Percentiles rank a stretch among this genome's conserved stretches.
phyloP scores from a whole-genome alignment of 2,329 filamentous ascomycete genomes.

The Stemphylium lycopersici region DNA sequence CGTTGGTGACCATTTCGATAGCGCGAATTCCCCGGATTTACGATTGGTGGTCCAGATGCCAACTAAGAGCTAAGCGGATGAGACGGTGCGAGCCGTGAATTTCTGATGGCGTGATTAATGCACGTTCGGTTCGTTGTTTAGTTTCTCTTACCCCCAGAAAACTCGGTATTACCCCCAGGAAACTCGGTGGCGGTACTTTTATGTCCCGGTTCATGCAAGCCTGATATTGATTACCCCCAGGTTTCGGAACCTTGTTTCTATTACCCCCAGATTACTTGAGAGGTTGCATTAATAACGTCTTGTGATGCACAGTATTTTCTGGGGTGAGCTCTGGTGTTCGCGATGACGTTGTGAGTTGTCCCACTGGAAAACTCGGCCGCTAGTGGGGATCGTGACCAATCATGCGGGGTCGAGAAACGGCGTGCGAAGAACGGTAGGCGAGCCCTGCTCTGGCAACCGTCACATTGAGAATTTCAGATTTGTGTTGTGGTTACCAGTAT shows the following conservation, averaged over 20 bases:
- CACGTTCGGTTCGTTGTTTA: constrained; percentile 16
- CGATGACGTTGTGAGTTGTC: constrained; percentile 25
- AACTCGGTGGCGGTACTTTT: constrained; percentile 24
- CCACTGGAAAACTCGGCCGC: constrained; percentile 23
- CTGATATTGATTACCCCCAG: constrained; percentile 22
- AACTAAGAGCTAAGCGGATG: constrained; percentile 18
- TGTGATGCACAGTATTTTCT: constrained; percentile 30
- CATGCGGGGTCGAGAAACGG: constrained; percentile 1
- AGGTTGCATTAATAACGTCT: constrained; percentile 16
- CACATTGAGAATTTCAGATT: no score
- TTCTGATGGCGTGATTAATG: constrained; percentile 29
- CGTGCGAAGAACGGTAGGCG: neutral
- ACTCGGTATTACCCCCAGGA: constrained; percentile 30
- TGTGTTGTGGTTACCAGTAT: no score
- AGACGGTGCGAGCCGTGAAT: constrained; percentile 25
- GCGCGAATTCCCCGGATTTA: constrained; percentile 22
- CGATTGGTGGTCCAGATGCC: constrained; percentile 17
- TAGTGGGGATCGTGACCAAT: constrained; percentile 22
- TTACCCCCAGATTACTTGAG: constrained; percentile 43
- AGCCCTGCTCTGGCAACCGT: neutral
- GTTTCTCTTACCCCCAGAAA: constrained; percentile 31
- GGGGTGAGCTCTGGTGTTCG: constrained; percentile 14
- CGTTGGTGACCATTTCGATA: constrained; percentile 17
- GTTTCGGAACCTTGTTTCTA: constrained; percentile 28
- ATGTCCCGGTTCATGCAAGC: constrained; percentile 21